Percentiles rank a stretch among this genome's conserved stretches.
phyloP scores from a whole-genome alignment of 176 grass and related monocot genomes.

The Oryza rufipogon region DNA sequence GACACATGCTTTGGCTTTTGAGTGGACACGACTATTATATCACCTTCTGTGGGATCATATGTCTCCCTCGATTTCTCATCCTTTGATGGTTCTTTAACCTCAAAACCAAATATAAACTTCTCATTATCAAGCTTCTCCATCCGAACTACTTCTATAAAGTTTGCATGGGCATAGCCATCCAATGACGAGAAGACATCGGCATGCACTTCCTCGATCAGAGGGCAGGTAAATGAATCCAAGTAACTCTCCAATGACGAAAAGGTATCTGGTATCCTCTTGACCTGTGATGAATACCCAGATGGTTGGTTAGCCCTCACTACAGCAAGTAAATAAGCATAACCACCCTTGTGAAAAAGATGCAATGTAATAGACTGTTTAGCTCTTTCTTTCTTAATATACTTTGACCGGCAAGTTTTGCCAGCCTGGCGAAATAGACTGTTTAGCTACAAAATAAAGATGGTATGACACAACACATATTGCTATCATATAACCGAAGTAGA shows the following conservation, averaged over 20 bases:
- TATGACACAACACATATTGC: neutral
- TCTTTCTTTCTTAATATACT: too few relatives aligned
- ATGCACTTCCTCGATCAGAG: slow-evolving; percentile 61
- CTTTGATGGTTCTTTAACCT: neutral
- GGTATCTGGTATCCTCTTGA: slow-evolving; percentile 42
- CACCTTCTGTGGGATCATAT: slow-evolving; percentile 44
- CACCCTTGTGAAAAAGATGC: neutral
- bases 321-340: slow-evolving; percentile 8
- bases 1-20: slow-evolving; percentile 31
- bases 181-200: slow-evolving; percentile 35
- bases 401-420: too few relatives aligned
- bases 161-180: slow-evolving; percentile 34
- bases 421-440: too few relatives aligned
- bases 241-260: slow-evolving; percentile 33
- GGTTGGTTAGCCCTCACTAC: neutral
- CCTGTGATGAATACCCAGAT: slow-evolving; percentile 37
- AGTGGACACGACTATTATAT: slow-evolving; percentile 47
- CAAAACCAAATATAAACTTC: slow-evolving; percentile 14
- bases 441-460: neutral
- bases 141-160: slow-evolving; percentile 41
- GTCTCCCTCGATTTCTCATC: neutral
- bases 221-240: slow-evolving; percentile 43
- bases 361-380: neutral
- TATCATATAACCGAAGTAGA: too few relatives aligned
- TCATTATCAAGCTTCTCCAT: slow-evolving; percentile 16